These are phyloP conservation scores for Pseudogymnoascus sp. DNA, from an alignment of 2,329 filamentous ascomycete genomes.

Conservation along the genomic window DNA sequence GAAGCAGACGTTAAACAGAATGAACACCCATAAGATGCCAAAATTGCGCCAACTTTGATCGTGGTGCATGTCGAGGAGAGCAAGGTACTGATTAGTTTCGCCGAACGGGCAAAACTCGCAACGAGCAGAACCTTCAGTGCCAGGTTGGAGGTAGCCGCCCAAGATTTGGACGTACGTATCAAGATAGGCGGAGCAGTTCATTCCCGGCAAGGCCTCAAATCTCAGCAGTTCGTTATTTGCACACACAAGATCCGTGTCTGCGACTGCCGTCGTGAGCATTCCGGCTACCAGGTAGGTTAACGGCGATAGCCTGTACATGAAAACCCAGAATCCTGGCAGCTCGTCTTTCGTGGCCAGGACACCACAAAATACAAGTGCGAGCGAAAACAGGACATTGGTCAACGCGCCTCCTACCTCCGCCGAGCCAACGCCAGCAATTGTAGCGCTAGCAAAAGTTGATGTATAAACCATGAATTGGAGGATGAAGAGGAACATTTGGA, in stretches of 20 bases:
- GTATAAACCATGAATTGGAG: slow-evolving; percentile 68
- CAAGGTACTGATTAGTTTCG: slow-evolving; percentile 45
- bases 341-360: slow-evolving; percentile 54
- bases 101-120: slow-evolving; percentile 50
- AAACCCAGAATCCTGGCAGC: slow-evolving; percentile 69
- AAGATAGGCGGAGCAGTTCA: slow-evolving; percentile 54
- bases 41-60: slow-evolving; percentile 60
- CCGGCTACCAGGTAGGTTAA: slow-evolving; percentile 72
- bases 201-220: slow-evolving; percentile 48
- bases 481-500: slow-evolving; percentile 68
- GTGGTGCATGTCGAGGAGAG: slow-evolving; percentile 43
- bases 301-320: slow-evolving; percentile 73
- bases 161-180: slow-evolving; percentile 36
- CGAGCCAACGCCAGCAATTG: slow-evolving; percentile 64
- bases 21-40: slow-evolving; percentile 51
- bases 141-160: slow-evolving; percentile 41
- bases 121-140: slow-evolving; percentile 20
- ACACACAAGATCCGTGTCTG: slow-evolving; percentile 56
- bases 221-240: slow-evolving; percentile 57
- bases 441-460: slow-evolving; percentile 70
- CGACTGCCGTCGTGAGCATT: slow-evolving; percentile 60
- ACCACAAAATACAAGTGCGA: slow-evolving; percentile 66
- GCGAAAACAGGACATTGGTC: slow-evolving; percentile 63
- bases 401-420: slow-evolving; percentile 69
- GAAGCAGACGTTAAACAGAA: slow-evolving; percentile 45